Base-by-base conservation (phyloP, 371 early-diverging fungal genomes). In the Mortierella sp. region DNA sequence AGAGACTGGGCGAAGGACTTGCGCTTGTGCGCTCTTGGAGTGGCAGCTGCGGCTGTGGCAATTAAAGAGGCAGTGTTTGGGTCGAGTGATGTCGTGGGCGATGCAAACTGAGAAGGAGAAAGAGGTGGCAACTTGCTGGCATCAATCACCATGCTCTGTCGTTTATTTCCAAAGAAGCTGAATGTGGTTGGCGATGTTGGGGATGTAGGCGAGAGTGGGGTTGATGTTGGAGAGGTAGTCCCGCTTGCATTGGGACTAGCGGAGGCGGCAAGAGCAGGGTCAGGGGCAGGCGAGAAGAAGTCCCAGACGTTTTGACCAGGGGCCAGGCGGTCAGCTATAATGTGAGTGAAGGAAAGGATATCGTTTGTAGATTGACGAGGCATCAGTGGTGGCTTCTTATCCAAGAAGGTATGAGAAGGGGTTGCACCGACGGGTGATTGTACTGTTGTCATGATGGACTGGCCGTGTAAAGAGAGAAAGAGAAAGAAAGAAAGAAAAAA, bases 321-420 rank as follows among this genome's bases (percentile, higher is more conserved):
- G 16, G 60, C 45, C 16, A 81, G 67, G 28, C 83, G 69, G 58
- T 81, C 66, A 47, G 76, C 64, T 39, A 81, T 81, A 77, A 81
- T 81, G 52, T 70, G 83, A 14, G 83, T 81, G 71, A 81, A 81
- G 40, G 83, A 81, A 35, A 81, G 73, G 51, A 81, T 64, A 64
- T 81, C 83, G 57, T 64, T 73, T 11, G 83, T 81, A 12, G 83
- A 81, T 64, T 81, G 83, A 10, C 83, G 76, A 2, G 83, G 83
- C n/a, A 81, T 43, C 55, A 81, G 52, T 5, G 76, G 83, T 11
- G 76, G 76, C 20, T 73, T 81, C 62, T 81, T 76, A 55, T 73
- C 73, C 66, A 76, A 32, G 64, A 81, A 81, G 45, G 77, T 76
- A 26, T 81, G 81, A 20, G 67, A 62, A 16, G 80, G 83, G 5